Base-by-base conservation (phyloP, 1,284 basidiomycete genomes). In the Coniferiporia sulphurascens region DNA sequence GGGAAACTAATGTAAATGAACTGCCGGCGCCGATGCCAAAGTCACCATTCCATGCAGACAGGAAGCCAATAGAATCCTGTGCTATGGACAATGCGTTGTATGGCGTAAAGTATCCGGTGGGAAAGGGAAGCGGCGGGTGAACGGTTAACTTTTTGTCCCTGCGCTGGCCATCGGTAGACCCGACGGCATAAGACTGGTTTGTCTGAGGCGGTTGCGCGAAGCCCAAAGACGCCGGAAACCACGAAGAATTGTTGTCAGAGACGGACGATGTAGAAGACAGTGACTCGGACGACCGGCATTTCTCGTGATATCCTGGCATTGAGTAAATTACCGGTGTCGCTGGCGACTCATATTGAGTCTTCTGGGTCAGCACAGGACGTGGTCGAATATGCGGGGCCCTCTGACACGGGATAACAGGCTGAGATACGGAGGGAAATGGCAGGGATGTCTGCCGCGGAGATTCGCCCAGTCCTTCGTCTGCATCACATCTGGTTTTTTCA, bases 401-500 rank as follows among this genome's bases (percentile, higher is more conserved):
- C 17, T 45, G n/a, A 22, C 35, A 44, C 9, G 49, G 27, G 43
- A n/a, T 12, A 41, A 43, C 22, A 7, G 54, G 27, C 7, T 41
- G 48, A 19, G 53, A 49, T 27, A 43, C 6, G 3, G 55, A 52
- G 13, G 60, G 60, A 32, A 58, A 62, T 10, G 60, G 60, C 19
- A 55, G n/a, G 15, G 34, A 27, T 9, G 55, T 34, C 17, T 49
- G 56, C 7, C 46, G 51, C 21, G 55, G 34, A 32, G 43, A 32
- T 27, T 62, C 60, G 38, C 38, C 15, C 12, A 10, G 3, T 21
- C 52, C 52, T 6, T 62, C 60, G 15, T 62, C 60, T 22, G 60
- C 60, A 27, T 62, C 60, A 21, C 60, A 58, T 13, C 60, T 62
- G 27, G 34, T 50, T 13, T 52, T 49, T 36, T 32, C 27, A 41